Percentiles rank a stretch among this genome's conserved stretches.
phyloP scores from a whole-genome alignment of 2,329 filamentous ascomycete genomes.

The Verticillium dahliae region DNA sequence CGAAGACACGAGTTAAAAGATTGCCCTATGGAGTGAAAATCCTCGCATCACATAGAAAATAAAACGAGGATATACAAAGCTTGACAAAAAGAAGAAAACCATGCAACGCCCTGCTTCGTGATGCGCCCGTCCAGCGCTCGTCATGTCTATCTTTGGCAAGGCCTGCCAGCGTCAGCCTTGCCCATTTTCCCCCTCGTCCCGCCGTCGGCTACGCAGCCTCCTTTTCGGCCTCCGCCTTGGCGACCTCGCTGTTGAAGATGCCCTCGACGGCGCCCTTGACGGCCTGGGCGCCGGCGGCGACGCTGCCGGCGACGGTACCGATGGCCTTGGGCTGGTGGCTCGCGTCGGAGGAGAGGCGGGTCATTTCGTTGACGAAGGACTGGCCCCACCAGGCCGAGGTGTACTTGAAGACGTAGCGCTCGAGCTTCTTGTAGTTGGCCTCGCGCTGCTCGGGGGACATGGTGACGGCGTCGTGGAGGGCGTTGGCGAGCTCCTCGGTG shows the following conservation, averaged over 20 bases:
- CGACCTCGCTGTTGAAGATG: not conserved
- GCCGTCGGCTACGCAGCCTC: not conserved
- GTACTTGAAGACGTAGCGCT: slow-evolving; percentile 95
- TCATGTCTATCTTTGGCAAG: not conserved
- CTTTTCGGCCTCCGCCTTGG: slow-evolving; percentile 3
- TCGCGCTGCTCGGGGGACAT: slow-evolving; percentile 87
- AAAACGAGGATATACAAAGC: not conserved
- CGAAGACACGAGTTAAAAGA: not conserved
- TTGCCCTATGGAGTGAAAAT: not conserved
- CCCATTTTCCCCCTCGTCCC: not conserved
- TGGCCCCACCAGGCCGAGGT: slow-evolving; percentile 96
- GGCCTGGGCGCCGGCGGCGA: slow-evolving; percentile 18
- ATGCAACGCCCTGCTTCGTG: slow-evolving; percentile 2
- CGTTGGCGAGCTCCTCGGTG: slow-evolving; percentile 87
- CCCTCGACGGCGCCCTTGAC: slow-evolving; percentile 5
- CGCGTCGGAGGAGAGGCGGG: slow-evolving; percentile 36
- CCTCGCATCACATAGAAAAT: not conserved
- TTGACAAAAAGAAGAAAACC: not conserved
- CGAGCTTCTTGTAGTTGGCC: slow-evolving; percentile 83
- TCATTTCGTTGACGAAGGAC: slow-evolving; percentile 82
- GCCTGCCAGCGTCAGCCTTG: not conserved
- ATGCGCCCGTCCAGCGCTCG: not conserved
- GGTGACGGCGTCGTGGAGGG: slow-evolving; percentile 92
- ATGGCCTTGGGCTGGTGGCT: slow-evolving; percentile 29
- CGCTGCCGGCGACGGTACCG: slow-evolving; percentile 31